Evolutionary conservation across 2,329 filamentous ascomycete genomes (phyloP), one percentile per base, ranked within the genome.

Genomic region (Talaromyces marneffei): DNA sequence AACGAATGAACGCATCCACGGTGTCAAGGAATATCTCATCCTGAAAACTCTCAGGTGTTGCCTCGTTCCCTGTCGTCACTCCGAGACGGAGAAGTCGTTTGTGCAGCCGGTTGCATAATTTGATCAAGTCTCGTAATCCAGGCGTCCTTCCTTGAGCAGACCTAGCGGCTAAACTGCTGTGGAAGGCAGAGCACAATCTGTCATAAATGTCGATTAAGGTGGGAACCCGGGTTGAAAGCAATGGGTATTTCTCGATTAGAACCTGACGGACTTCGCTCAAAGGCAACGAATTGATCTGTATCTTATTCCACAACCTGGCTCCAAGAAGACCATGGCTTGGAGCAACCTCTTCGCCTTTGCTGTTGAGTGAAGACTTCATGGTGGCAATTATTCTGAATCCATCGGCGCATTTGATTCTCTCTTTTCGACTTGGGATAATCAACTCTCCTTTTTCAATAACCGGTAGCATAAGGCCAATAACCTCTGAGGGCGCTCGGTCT

Each of bases 11-110:
- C 71, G 92, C 95, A 74, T 99, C 94, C 57, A 94, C 83, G 0
- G 92, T 90, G 71, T 99, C 94, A 78, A 96, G 85, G 69, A 97
- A 97, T 75, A 97, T 96, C 68, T 89, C 86, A 69, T 97, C 89
- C 65, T 85, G 81, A 0, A 85, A 85, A 1, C 83, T 83, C 68
- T 93, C 89, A n/a, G 82, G 85, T 23, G 92, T 85, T 0, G 87
- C 81, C 71, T 94, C 89, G 20, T 84, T 81, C 10, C 86, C 85
- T 25, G 83, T 88, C 65, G 83, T 87, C 23, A 85, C 85, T 1
- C 86, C 84, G 16, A 78, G 64, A 31, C 68, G 72, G 60, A 81
- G 70, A 23, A 97, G 78, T 16, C 91, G 83, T 57, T 83, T 80
- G 56, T 87, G 82, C 23, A 97, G 79, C 62, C 94, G 85, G 52